phyloP scores from a whole-genome alignment of 805 yeast species.

The Starmerella bombi region DNA sequence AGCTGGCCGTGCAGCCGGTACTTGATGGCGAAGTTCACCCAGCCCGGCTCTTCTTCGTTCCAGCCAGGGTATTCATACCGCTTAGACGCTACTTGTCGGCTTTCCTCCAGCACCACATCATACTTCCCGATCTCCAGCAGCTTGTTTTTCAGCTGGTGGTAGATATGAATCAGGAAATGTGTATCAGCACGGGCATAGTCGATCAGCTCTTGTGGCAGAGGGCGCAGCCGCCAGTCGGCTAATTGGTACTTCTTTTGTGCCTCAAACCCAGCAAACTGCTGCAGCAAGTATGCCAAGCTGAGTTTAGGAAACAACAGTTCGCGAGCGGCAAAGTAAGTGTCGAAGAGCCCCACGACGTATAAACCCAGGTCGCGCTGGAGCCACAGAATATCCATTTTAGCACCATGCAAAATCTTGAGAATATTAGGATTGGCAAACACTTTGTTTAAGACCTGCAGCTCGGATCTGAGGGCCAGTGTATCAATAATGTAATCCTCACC shows the following conservation, averaged over 20 bases:
- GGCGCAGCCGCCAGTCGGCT: constrained; percentile 93
- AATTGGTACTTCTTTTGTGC: constrained; percentile 90
- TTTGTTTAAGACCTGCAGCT: constrained; percentile 49
- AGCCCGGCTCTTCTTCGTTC: constrained; percentile 45
- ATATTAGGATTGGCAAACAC: constrained; percentile 72
- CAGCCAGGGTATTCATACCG: constrained; percentile 70
- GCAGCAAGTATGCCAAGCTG: constrained; percentile 73
- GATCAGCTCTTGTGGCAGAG: constrained; percentile 59
- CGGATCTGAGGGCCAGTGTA: constrained; percentile 64
- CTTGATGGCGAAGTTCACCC: constrained; percentile 48
- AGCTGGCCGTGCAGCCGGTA: constrained; percentile 43
- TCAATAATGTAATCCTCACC: constrained; percentile 80
- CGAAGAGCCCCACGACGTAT: constrained; percentile 78
- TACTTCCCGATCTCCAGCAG: constrained; percentile 38
- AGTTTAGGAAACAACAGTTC: constrained; percentile 67
- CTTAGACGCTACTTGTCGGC: constrained; percentile 65
- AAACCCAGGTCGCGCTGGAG: constrained; percentile 88
- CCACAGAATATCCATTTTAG: constrained; percentile 95
- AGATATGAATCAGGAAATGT: constrained; percentile 73
- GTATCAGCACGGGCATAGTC: constrained; percentile 92
- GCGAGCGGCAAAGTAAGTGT: constrained; percentile 81
- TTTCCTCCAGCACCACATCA: constrained; percentile 46
- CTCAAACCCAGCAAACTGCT: constrained; percentile 63
- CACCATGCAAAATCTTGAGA: constrained; percentile 88
- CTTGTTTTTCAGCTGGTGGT: constrained; percentile 54